A percentile compares a stretch with the other conserved stretches of the same genome.
These are phyloP conservation scores for Penicillium antarcticum DNA, from an alignment of 495 filamentous ascomycete genomes.

Conservation along the genomic window DNA sequence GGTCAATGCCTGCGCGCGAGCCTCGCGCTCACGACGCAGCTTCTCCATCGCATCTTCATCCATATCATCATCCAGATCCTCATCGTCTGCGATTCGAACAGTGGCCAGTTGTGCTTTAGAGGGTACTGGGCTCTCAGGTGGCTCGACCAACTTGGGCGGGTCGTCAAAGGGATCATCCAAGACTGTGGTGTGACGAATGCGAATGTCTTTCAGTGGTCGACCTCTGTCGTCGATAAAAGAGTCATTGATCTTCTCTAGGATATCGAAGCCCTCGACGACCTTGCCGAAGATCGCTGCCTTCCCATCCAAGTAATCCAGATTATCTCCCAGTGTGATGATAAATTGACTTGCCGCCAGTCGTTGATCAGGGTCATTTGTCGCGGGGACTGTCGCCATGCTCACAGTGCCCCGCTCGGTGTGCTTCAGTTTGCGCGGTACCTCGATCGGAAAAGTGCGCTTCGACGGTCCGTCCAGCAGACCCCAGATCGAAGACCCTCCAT, in stretches of 20 bases:
- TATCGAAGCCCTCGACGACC: slow-evolving; percentile 91
- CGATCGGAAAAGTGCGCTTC: slow-evolving; percentile 76
- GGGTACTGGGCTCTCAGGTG: slow-evolving; percentile 76
- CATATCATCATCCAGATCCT: slow-evolving; percentile 70
- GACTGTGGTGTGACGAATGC: slow-evolving; percentile 84
- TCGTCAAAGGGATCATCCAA: slow-evolving; percentile 88
- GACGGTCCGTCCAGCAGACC: slow-evolving; percentile 69
- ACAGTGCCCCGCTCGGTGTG: slow-evolving; percentile 85
- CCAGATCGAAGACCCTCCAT: slow-evolving; percentile 93
- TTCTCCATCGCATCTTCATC: slow-evolving; percentile 78
- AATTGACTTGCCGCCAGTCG: slow-evolving; percentile 85
- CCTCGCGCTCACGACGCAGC: slow-evolving; percentile 81
- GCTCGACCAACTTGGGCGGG: slow-evolving; percentile 68
- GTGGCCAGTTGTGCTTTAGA: slow-evolving; percentile 84
- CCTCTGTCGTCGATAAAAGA: slow-evolving; percentile 81
- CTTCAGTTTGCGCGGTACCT: slow-evolving; percentile 79
- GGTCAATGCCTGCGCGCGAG: slow-evolving; percentile 88
- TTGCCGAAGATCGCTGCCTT: slow-evolving; percentile 93
- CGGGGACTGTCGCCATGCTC: slow-evolving; percentile 86
- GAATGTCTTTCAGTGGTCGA: slow-evolving; percentile 84
- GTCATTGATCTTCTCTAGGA: slow-evolving; percentile 87
- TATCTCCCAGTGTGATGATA: slow-evolving; percentile 81
- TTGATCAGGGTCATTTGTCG: slow-evolving; percentile 72
- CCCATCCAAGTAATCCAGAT: slow-evolving; percentile 83
- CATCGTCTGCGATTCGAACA: slow-evolving; percentile 86